Evolutionary conservation across 257 asterid genomes (phyloP).

Genomic region (Forsythia viridissima): DNA sequence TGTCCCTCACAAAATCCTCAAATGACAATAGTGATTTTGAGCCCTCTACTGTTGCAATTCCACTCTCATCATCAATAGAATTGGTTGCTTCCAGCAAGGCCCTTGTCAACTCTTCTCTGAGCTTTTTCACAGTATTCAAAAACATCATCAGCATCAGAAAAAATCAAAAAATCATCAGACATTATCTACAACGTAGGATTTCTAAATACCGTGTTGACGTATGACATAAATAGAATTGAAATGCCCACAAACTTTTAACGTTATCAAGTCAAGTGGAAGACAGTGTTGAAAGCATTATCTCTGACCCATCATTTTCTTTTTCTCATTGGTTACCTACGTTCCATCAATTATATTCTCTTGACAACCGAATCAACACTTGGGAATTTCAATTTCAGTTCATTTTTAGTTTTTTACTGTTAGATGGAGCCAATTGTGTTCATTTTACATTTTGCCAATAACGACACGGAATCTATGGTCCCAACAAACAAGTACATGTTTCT

Average conservation of each 20-base stretch:
- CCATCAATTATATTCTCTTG: background rate
- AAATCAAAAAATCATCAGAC: conserved; percentile 8
- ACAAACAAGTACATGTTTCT: too few relatives aligned
- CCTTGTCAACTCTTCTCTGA: conserved; percentile 88
- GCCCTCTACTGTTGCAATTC: conserved; percentile 32
- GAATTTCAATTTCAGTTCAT: background rate
- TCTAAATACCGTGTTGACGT: conserved; percentile 25
- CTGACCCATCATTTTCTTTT: background rate
- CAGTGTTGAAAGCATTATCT: background rate
- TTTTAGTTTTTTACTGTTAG: background rate
- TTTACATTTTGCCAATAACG: background rate
- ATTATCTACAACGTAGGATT: background rate
- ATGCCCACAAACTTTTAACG: conserved; percentile 21
- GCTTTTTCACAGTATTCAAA: conserved; percentile 51
- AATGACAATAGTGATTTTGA: conserved; percentile 51
- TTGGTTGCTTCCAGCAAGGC: conserved; percentile 65
- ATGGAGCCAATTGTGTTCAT: background rate
- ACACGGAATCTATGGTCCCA: too few relatives aligned
- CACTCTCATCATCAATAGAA: conserved; percentile 35
- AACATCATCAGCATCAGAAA: conserved; percentile 16
- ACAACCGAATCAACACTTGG: background rate
- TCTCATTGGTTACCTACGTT: background rate
- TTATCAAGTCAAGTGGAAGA: conserved; percentile 27
- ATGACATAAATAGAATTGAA: conserved; percentile 20
- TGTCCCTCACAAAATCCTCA: conserved; percentile 74